Conservation (phyloP, 1,284 basidiomycete genomes). For the Pseudozyma thailandica region DNA sequence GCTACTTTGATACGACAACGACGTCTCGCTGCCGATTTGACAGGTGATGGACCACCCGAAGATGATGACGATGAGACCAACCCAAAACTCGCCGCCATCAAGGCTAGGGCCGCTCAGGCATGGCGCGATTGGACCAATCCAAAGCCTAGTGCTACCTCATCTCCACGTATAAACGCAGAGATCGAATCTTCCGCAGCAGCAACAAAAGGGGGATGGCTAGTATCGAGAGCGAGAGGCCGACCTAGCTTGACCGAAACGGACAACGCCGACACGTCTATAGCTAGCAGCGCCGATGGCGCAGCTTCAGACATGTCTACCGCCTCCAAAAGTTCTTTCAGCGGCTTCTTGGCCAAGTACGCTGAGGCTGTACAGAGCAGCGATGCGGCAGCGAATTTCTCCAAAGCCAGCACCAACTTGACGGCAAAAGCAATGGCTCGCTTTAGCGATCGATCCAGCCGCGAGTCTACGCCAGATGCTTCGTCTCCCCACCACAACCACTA, state of each 20-base stretch:
- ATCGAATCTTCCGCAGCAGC: slow-evolving; percentile 8
- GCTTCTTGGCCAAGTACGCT: slow-evolving; percentile 52
- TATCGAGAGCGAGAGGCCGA: slow-evolving; percentile 20
- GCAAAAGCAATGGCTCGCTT: slow-evolving; percentile 62
- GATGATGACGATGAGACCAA: slow-evolving; percentile 37
- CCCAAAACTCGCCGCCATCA: slow-evolving; percentile 20
- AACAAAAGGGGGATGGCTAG: slow-evolving; percentile 43
- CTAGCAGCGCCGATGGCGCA: slow-evolving; percentile 18
- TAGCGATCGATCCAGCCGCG: slow-evolving; percentile 41
- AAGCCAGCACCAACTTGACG: slow-evolving; percentile 62
- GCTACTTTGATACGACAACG: slow-evolving; percentile 54
- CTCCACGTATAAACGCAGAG: neutral
- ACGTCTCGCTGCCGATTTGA: slow-evolving; percentile 57
- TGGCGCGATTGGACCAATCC: slow-evolving; percentile 41
- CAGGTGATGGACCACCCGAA: slow-evolving; percentile 57
- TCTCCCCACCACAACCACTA: slow-evolving; percentile 11
- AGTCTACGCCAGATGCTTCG: slow-evolving; percentile 33
- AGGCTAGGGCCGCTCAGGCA: slow-evolving; percentile 36
- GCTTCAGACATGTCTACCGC: slow-evolving; percentile 25
- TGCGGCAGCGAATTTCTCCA: slow-evolving; percentile 62
- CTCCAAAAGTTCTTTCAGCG: slow-evolving; percentile 32
- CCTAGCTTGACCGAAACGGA: slow-evolving; percentile 11
- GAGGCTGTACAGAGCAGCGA: slow-evolving; percentile 64
- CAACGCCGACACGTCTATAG: slow-evolving; percentile 26
- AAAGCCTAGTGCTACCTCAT: neutral